These are phyloP conservation scores for Russula foetens DNA, from an alignment of 768 basidiomycete species.

Conservation along the genomic window DNA sequence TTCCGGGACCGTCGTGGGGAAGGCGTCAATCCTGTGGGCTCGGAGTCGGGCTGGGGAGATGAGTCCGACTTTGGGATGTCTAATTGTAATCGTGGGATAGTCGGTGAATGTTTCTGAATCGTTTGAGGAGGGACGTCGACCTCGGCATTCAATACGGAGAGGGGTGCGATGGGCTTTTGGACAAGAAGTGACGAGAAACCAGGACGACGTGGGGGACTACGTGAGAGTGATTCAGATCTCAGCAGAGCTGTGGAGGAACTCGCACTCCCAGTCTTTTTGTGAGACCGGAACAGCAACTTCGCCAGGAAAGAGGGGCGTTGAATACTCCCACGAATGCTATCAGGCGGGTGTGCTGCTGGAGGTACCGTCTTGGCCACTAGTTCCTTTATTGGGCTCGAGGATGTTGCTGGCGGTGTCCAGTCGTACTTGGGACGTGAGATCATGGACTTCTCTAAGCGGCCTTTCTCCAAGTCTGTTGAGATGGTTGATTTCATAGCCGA, in stretches of 20 bases:
- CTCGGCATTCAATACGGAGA: slow-evolving; percentile 20
- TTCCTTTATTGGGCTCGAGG: not conserved
- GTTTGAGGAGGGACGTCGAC: slow-evolving; percentile 18
- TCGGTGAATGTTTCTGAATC: slow-evolving; percentile 11
- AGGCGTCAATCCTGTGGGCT: not conserved
- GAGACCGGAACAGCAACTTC: not conserved
- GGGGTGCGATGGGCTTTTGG: slow-evolving; percentile 20
- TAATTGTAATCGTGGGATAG: slow-evolving; percentile 9
- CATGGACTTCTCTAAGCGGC: not conserved
- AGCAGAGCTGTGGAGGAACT: slow-evolving; percentile 21
- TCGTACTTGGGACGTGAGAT: not conserved
- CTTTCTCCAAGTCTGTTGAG: not conserved
- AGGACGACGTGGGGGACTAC: slow-evolving; percentile 2
- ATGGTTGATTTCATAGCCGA: slow-evolving; percentile 36
- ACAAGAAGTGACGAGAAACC: not conserved
- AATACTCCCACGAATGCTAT: not conserved
- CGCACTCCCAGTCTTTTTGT: slow-evolving; percentile 9
- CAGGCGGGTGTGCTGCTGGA: not conserved
- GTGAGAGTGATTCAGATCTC: not conserved
- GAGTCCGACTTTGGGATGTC: not conserved
- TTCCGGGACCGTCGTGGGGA: slow-evolving; percentile 7
- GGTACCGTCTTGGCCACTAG: slow-evolving; percentile 1
- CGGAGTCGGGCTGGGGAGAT: not conserved
- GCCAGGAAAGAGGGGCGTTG: not conserved
- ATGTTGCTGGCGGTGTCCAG: not conserved